These are phyloP conservation scores for Ustilago shanxiensis DNA, from an alignment of 1,284 basidiomycete species.

Conservation along the genomic window DNA sequence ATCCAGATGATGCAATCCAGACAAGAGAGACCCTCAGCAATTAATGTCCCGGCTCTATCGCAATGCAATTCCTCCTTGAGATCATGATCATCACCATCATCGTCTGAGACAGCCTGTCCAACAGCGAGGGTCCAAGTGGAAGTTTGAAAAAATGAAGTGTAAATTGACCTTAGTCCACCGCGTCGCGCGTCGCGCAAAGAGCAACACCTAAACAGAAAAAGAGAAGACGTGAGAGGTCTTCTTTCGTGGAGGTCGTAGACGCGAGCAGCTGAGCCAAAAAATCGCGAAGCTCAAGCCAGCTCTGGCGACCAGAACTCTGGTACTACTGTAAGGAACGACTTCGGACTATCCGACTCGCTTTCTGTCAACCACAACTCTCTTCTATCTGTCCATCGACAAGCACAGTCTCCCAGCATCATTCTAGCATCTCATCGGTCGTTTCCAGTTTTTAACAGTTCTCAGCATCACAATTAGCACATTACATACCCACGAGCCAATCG, in stretches of 20 bases:
- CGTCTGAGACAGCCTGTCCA: too few relatives aligned
- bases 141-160: conserved; percentile 9
- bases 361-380: not conserved
- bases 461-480: not conserved
- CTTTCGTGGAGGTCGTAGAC: conserved; percentile 9
- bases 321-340: not conserved
- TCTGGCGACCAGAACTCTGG: not conserved
- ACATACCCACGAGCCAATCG: not conserved
- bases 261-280: conserved; percentile 24
- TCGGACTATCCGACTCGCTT: conserved; percentile 5
- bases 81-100: too few relatives aligned
- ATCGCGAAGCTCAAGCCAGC: not conserved
- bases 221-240: not conserved
- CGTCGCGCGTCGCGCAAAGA: conserved; percentile 48
- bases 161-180: conserved; percentile 27
- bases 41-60: too few relatives aligned
- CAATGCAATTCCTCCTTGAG: too few relatives aligned
- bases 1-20: not conserved
- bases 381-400: not conserved
- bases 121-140: too few relatives aligned
- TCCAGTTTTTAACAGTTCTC: not conserved
- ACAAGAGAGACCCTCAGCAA: too few relatives aligned
- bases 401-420: not conserved
- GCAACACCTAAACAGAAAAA: conserved; percentile 36
- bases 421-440: conserved; percentile 1